Evolutionary conservation across 306 rosid genomes (phyloP).

Genomic region (Inga laurina): DNA sequence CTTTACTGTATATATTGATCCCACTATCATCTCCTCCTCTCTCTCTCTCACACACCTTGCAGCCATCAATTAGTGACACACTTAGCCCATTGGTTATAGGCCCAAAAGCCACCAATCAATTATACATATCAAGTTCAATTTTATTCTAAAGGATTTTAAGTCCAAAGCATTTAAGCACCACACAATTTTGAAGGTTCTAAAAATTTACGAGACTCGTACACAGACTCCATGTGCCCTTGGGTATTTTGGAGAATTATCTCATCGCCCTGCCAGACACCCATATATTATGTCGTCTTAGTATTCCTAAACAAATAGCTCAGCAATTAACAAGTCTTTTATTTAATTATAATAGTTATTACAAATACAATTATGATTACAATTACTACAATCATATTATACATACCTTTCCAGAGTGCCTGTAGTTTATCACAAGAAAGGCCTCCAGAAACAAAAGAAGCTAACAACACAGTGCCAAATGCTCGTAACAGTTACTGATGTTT

Average conservation of each 20-base stretch:
- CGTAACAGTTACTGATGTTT: neutral
- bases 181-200: neutral
- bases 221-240: neutral
- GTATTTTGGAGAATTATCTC: conserved; percentile 2
- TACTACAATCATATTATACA: neutral
- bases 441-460: neutral
- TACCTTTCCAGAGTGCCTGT: neutral
- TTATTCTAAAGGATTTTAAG: neutral
- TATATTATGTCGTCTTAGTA: neutral
- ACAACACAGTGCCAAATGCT: neutral
- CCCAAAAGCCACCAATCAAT: neutral
- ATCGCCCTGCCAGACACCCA: neutral
- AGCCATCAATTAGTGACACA: neutral
- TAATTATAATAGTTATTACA: neutral
- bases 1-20: neutral
- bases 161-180: neutral
- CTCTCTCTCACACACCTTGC: neutral
- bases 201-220: neutral
- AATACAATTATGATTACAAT: neutral
- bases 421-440: neutral
- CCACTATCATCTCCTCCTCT: neutral
- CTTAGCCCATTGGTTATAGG: neutral
- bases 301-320: no score
- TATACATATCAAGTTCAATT: neutral
- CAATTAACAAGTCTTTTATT: neutral